Evolutionary conservation across 306 rosid genomes (phyloP).

Genomic region (Malus sylvestris): DNA sequence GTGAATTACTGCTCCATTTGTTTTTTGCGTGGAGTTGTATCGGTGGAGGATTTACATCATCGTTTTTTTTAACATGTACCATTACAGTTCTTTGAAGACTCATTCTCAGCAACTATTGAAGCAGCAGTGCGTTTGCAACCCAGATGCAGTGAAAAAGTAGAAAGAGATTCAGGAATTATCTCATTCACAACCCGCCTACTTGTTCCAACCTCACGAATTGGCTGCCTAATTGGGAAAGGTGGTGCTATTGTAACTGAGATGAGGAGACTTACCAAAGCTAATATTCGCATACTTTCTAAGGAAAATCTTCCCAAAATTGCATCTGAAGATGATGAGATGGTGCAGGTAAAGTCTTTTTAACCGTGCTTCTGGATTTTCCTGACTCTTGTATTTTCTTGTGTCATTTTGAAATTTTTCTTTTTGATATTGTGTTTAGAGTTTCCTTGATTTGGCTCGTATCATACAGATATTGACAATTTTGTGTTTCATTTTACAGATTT

Average conservation of each 20-base stretch:
- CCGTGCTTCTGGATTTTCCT: neutral
- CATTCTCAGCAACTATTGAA: slow-evolving; percentile 71
- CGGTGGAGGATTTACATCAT: slow-evolving; percentile 2
- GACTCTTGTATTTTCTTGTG: neutral
- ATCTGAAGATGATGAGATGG: slow-evolving; percentile 93
- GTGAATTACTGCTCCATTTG: slow-evolving; percentile 30
- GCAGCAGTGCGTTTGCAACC: slow-evolving; percentile 97
- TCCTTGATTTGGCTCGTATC: slow-evolving; percentile 9
- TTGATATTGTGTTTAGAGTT: neutral
- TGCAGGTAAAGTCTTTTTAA: slow-evolving; percentile 56
- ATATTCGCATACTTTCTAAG: slow-evolving; percentile 80
- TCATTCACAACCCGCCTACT: slow-evolving; percentile 89
- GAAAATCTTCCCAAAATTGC: slow-evolving; percentile 94
- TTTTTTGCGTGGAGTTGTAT: neutral
- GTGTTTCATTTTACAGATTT: slow-evolving; percentile 37
- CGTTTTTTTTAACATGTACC: neutral
- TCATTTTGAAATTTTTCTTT: neutral
- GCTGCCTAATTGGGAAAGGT: slow-evolving; percentile 98
- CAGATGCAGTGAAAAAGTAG: slow-evolving; percentile 88
- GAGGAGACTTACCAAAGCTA: slow-evolving; percentile 90
- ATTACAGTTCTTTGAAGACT: slow-evolving; percentile 79
- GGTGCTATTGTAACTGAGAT: slow-evolving; percentile 91
- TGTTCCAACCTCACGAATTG: slow-evolving; percentile 89
- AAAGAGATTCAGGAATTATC: slow-evolving; percentile 92
- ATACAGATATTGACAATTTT: slow-evolving; percentile 3